phyloP scores from a whole-genome alignment of 306 rosid species.

The Malus orientalis region DNA sequence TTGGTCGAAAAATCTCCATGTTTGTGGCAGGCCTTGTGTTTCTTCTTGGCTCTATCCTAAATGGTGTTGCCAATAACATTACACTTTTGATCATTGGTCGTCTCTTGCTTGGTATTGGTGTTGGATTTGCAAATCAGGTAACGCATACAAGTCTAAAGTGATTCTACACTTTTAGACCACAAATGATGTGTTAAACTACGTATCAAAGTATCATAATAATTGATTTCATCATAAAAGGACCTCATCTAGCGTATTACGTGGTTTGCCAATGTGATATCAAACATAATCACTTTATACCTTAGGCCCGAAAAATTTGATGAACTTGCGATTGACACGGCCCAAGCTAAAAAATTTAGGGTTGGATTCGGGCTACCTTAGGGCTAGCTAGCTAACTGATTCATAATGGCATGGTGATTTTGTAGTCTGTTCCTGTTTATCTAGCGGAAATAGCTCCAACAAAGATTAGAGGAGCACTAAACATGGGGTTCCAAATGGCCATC shows the following conservation, averaged over 20 bases:
- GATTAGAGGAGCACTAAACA: background rate
- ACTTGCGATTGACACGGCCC: no score
- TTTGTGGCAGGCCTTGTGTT: conserved; percentile 43
- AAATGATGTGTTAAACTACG: conserved; percentile 8
- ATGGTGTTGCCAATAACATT: conserved; percentile 34
- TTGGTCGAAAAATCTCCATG: conserved; percentile 40
- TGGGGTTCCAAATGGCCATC: background rate
- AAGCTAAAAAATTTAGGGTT: no score
- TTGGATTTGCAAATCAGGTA: conserved; percentile 51
- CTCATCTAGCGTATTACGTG: background rate
- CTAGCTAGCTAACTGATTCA: background rate
- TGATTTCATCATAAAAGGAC: background rate
- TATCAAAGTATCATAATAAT: no score
- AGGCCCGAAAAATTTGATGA: no score
- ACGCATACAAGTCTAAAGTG: background rate
- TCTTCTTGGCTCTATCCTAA: conserved; percentile 37
- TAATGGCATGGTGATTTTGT: background rate
- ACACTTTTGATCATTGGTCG: conserved; percentile 37
- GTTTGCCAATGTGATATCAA: background rate
- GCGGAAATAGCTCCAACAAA: background rate
- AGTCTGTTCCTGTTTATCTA: background rate
- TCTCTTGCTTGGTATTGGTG: conserved; percentile 53
- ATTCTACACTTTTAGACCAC: background rate
- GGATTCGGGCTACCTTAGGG: background rate
- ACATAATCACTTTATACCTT: background rate